These are phyloP conservation scores for Solanum lycopersicoides DNA, from an alignment of 257 asterid genomes.

Conservation along the genomic window DNA sequence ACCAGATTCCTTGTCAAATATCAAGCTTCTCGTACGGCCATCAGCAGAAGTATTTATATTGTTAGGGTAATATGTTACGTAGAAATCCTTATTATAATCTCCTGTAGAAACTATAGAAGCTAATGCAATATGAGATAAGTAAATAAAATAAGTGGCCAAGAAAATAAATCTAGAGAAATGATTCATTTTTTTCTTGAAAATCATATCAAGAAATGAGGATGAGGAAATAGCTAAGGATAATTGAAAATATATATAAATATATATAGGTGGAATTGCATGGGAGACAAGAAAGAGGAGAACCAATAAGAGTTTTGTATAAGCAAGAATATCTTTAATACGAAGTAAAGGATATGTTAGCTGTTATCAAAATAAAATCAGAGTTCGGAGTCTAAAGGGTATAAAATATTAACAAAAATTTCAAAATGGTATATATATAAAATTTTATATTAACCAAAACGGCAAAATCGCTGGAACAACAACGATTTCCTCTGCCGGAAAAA, in stretches of 20 bases:
- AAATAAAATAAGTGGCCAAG: not conserved
- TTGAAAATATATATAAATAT: not conserved
- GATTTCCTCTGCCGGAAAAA: too few relatives aligned
- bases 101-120: constrained; percentile 69
- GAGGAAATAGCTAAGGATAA: not conserved
- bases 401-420: too few relatives aligned
- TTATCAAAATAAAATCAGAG: too few relatives aligned
- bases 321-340: constrained; percentile 65
- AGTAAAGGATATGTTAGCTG: constrained; percentile 32
- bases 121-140: constrained; percentile 13
- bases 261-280: constrained; percentile 23
- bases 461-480: too few relatives aligned
- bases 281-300: constrained; percentile 26
- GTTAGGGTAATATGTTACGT: constrained; percentile 64
- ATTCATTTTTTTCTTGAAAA: constrained; percentile 2
- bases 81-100: constrained; percentile 78
- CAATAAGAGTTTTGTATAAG: constrained; percentile 33
- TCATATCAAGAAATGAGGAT: not conserved
- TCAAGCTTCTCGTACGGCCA: constrained; percentile 50
- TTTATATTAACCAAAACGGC: too few relatives aligned
- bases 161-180: constrained; percentile 1
- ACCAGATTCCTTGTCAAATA: constrained; percentile 69
- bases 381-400: too few relatives aligned
- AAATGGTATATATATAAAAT: too few relatives aligned
- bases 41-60: constrained; percentile 70